These are phyloP conservation scores for Boletus pseudopeckii DNA, from an alignment of 768 basidiomycete species.

Conservation along the genomic window DNA sequence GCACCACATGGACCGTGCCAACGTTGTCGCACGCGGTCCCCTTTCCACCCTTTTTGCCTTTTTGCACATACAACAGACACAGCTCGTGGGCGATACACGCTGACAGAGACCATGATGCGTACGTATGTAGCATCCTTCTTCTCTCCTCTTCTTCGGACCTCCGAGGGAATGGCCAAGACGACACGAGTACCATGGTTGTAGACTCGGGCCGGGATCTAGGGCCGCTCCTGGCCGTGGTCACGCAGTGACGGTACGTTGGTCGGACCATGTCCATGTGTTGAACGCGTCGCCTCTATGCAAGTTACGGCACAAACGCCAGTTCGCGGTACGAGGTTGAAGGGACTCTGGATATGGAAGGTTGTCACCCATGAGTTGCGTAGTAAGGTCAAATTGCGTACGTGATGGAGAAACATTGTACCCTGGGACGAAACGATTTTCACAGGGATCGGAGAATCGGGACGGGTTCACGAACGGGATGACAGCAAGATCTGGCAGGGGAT, in stretches of 20 bases:
- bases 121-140: conserved; percentile 6
- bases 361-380: neutral
- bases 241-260: neutral
- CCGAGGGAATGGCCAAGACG: conserved; percentile 18
- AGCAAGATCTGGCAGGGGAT: neutral
- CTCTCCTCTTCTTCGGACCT: conserved; percentile 12
- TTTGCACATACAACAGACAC: conserved; percentile 1
- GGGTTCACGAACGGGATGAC: neutral
- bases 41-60: neutral
- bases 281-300: neutral
- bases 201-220: conserved; percentile 1
- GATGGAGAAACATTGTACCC: conserved; percentile 8
- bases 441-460: conserved; percentile 15
- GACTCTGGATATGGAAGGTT: conserved; percentile 3
- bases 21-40: conserved; percentile 9
- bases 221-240: neutral
- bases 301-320: neutral
- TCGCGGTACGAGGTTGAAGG: neutral
- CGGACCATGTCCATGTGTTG: conserved; percentile 1
- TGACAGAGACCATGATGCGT: neutral
- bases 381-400: conserved; percentile 5
- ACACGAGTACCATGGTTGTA: neutral
- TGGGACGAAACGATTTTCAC: conserved; percentile 2
- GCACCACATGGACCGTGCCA: conserved; percentile 11
- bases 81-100: conserved; percentile 5